Evolutionary conservation across 2,329 filamentous ascomycete species (phyloP).

Genomic region (Nothophaeocryptopus gaeumannii): DNA sequence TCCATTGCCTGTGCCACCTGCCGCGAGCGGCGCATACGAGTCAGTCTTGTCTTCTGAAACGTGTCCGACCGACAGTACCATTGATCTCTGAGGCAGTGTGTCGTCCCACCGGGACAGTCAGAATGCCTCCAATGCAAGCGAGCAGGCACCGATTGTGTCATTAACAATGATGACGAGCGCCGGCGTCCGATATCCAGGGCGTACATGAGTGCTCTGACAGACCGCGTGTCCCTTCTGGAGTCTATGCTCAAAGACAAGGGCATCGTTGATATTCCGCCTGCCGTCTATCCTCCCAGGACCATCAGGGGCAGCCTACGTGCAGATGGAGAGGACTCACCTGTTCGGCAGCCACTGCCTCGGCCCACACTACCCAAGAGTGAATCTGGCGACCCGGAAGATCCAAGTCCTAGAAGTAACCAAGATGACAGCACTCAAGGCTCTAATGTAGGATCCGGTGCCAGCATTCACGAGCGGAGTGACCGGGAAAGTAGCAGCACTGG

Average conservation of each 20-base stretch:
- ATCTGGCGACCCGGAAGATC: conserved; percentile 7
- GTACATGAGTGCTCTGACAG: conserved; percentile 28
- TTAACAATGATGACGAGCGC: conserved; percentile 29
- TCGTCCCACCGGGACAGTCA: conserved; percentile 23
- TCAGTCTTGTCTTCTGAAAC: conserved; percentile 1
- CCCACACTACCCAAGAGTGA: conserved; percentile 2
- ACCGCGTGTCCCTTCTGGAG: conserved; percentile 26
- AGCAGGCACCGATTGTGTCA: conserved; percentile 24
- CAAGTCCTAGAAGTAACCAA: conserved; percentile 17
- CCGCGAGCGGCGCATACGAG: conserved; percentile 26
- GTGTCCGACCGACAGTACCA: not conserved
- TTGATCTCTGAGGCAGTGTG: conserved; percentile 15
- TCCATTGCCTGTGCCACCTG: conserved; percentile 24
- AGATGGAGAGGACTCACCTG: conserved; percentile 24
- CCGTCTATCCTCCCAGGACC: conserved; percentile 27
- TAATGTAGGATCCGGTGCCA: conserved; percentile 13
- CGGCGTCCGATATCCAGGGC: conserved; percentile 25
- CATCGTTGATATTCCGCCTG: conserved; percentile 18
- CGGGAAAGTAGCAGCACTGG: conserved; percentile 12
- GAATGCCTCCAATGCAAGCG: conserved; percentile 27
- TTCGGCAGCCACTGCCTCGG: conserved; percentile 4
- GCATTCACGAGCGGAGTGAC: conserved; percentile 13
- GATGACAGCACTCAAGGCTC: conserved; percentile 17
- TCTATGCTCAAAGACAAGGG: conserved; percentile 26
- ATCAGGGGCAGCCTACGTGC: conserved; percentile 22